Percentiles rank a stretch among this genome's conserved stretches.
phyloP scores from a whole-genome alignment of 2,329 filamentous ascomycete species.

The Phialocephala subalpina region DNA sequence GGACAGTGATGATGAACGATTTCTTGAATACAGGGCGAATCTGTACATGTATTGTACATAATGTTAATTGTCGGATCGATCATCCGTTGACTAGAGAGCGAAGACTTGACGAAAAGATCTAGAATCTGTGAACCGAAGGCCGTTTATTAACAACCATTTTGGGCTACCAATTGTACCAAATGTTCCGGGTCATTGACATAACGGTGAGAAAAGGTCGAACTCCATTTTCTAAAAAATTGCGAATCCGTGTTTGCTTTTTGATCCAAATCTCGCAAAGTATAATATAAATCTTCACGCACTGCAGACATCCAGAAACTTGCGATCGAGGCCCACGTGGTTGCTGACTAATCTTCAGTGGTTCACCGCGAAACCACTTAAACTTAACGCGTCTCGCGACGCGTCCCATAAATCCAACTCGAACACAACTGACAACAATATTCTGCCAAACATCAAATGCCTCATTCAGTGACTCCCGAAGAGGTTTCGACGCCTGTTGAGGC shows the following conservation, averaged over 20 bases:
- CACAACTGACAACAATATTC: background rate
- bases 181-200: too few relatives aligned
- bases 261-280: too few relatives aligned
- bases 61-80: constrained; percentile 19
- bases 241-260: too few relatives aligned
- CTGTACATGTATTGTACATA: constrained; percentile 18
- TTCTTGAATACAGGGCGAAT: constrained; percentile 32
- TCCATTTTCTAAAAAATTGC: background rate
- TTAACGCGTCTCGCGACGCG: background rate
- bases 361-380: constrained; percentile 19
- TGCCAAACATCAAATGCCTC: constrained; percentile 50
- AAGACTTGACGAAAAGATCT: background rate
- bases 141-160: too few relatives aligned
- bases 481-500: constrained; percentile 45
- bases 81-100: background rate
- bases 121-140: background rate
- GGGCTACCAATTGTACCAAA: background rate
- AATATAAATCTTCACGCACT: too few relatives aligned
- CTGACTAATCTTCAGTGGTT: background rate
- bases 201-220: too few relatives aligned
- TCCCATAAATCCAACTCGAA: background rate
- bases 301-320: too few relatives aligned
- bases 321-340: background rate
- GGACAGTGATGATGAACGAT: constrained; percentile 17
- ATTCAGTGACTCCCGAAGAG: constrained; percentile 49